These are phyloP conservation scores for Camillea tinctor DNA, from an alignment of 2,329 filamentous ascomycete genomes.

Conservation along the genomic window DNA sequence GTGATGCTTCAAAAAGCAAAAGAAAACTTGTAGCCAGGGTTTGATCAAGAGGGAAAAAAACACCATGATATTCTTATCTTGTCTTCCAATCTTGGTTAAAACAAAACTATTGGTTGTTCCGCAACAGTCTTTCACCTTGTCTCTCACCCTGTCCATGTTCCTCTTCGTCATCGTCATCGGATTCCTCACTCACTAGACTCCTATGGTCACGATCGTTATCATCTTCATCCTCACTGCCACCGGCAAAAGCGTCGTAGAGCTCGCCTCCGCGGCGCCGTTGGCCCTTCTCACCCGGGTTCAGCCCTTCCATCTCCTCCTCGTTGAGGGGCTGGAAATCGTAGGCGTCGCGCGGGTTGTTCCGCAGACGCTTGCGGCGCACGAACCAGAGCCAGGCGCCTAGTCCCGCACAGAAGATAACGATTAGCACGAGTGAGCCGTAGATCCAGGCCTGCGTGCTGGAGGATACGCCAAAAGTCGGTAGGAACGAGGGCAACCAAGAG, in stretches of 20 bases:
- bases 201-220: slow-evolving; percentile 43
- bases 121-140: slow-evolving; percentile 18
- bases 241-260: slow-evolving; percentile 96
- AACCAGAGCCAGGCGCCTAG: slow-evolving; percentile 81
- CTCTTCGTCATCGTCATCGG: slow-evolving; percentile 18
- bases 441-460: slow-evolving; percentile 92
- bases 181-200: slow-evolving; percentile 40
- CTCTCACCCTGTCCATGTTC: slow-evolving; percentile 6
- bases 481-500: slow-evolving; percentile 78
- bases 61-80: background rate
- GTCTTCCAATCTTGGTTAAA: background rate
- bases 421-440: slow-evolving; percentile 80
- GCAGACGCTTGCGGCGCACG: slow-evolving; percentile 72
- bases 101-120: slow-evolving; percentile 3
- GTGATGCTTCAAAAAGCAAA: too few species aligned
- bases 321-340: slow-evolving; percentile 96
- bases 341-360: slow-evolving; percentile 72
- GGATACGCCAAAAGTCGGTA: slow-evolving; percentile 87
- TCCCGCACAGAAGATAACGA: slow-evolving; percentile 76
- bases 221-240: slow-evolving; percentile 76
- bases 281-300: slow-evolving; percentile 45
- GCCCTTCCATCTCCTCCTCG: slow-evolving; percentile 68
- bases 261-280: slow-evolving; percentile 71
- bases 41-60: background rate
- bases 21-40: background rate